Percentiles rank a stretch among this genome's conserved stretches.
These are phyloP conservation scores for Syncephalastrum monosporum DNA, from an alignment of 371 early-diverging fungal species.

Conservation along the genomic window DNA sequence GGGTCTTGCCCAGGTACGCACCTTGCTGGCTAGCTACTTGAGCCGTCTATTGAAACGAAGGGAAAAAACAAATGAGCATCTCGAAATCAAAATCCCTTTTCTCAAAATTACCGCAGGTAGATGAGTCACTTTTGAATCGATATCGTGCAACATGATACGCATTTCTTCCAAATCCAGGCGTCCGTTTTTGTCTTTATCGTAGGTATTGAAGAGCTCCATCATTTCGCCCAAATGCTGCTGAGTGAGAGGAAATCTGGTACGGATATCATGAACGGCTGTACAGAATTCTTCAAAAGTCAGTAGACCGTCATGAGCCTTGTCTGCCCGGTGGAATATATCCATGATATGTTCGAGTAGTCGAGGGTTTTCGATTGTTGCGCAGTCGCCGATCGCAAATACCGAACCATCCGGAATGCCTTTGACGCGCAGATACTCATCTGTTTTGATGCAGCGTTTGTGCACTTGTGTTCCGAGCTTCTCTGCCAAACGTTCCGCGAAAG, in stretches of 20 bases:
- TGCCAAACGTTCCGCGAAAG: slow-evolving; percentile 57
- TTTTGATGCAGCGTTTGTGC: slow-evolving; percentile 67
- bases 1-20: slow-evolving; percentile 58
- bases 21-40: slow-evolving; percentile 92
- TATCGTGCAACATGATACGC: slow-evolving; percentile 49
- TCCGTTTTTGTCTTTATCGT: slow-evolving; percentile 61
- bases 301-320: slow-evolving; percentile 50
- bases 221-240: slow-evolving; percentile 54
- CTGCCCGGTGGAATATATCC: slow-evolving; percentile 52
- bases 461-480: slow-evolving; percentile 53
- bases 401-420: slow-evolving; percentile 60
- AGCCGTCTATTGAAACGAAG: slow-evolving; percentile 58
- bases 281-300: slow-evolving; percentile 54
- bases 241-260: slow-evolving; percentile 50
- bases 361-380: slow-evolving; percentile 77
- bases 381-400: slow-evolving; percentile 88
- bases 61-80: not conserved
- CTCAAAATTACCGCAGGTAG: slow-evolving; percentile 66
- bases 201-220: slow-evolving; percentile 50
- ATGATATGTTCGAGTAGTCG: slow-evolving; percentile 56
- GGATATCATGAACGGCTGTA: slow-evolving; percentile 34
- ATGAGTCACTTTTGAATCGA: slow-evolving; percentile 68
- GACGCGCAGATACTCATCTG: slow-evolving; percentile 71
- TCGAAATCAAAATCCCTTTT: no score
- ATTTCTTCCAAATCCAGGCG: slow-evolving; percentile 66